These are phyloP conservation scores for Microcera coccophila DNA, from an alignment of 2,329 filamentous ascomycete species.

Conservation along the genomic window DNA sequence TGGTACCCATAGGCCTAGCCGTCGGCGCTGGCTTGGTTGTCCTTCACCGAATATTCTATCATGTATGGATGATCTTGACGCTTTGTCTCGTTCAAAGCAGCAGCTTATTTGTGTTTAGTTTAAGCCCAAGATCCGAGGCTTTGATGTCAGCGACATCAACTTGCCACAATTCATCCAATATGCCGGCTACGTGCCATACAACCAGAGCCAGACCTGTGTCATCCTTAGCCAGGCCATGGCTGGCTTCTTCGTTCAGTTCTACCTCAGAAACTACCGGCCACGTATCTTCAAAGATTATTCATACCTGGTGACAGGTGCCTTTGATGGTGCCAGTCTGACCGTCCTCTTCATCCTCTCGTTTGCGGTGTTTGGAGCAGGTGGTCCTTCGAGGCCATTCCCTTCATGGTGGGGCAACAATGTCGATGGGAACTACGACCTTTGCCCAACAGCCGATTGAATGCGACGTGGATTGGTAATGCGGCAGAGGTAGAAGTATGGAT, in stretches of 20 bases:
- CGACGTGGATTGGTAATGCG: too few species aligned
- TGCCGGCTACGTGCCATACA: conserved; percentile 53
- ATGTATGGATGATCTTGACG: conserved; percentile 28
- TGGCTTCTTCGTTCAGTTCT: conserved; percentile 50
- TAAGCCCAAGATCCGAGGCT: conserved; percentile 41
- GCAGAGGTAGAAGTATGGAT: too few species aligned
- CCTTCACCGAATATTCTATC: conserved; percentile 40
- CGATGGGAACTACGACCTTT: conserved; percentile 46
- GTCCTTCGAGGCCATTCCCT: conserved; percentile 42
- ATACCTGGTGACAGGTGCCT: conserved; percentile 50
- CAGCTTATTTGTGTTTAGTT: conserved; percentile 42
- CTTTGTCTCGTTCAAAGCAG: not conserved
- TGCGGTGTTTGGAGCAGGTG: conserved; percentile 52
- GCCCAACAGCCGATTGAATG: too few species aligned
- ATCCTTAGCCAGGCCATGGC: conserved; percentile 43
- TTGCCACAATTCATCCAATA: conserved; percentile 53
- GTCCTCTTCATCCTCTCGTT: conserved; percentile 53
- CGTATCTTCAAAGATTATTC: conserved; percentile 51
- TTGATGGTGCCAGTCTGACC: conserved; percentile 47
- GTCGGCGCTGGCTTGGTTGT: conserved; percentile 45
- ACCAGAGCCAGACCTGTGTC: conserved; percentile 53
- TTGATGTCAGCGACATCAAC: conserved; percentile 45
- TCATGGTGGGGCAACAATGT: conserved; percentile 54
- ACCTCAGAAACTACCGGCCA: conserved; percentile 50
- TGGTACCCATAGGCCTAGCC: conserved; percentile 49